phyloP scores from a whole-genome alignment of 306 rosid species.

The Dalbergia cultrata region DNA sequence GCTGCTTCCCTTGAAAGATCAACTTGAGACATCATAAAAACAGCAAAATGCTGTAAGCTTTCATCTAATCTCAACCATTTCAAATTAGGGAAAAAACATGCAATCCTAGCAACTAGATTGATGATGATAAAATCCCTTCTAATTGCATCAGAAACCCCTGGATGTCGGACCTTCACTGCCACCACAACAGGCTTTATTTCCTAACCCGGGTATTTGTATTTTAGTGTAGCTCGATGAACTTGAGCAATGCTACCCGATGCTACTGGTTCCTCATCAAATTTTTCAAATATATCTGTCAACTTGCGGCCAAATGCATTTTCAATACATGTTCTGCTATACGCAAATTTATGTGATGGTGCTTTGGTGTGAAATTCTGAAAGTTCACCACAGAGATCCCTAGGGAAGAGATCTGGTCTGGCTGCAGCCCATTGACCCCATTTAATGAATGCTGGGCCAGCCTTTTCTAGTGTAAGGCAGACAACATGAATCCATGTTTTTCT shows the following conservation, averaged over 20 bases:
- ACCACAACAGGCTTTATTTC: constrained; percentile 69
- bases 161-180: constrained; percentile 87
- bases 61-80: constrained; percentile 81
- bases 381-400: constrained; percentile 77
- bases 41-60: constrained; percentile 75
- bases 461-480: constrained; percentile 69
- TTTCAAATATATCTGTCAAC: constrained; percentile 75
- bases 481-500: constrained; percentile 73
- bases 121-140: constrained; percentile 77
- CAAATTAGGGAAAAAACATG: constrained; percentile 63
- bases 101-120: constrained; percentile 63
- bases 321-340: constrained; percentile 62
- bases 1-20: constrained; percentile 90
- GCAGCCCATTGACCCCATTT: constrained; percentile 99
- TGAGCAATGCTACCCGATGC: constrained; percentile 93
- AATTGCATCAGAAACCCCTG: constrained; percentile 83
- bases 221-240: constrained; percentile 81
- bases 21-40: constrained; percentile 84
- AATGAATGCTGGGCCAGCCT: constrained; percentile 83
- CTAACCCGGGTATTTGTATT: constrained; percentile 72
- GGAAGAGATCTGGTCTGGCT: constrained; percentile 82
- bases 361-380: constrained; percentile 74
- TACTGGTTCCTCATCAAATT: constrained; percentile 75
- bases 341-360: constrained; percentile 81
- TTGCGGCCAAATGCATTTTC: constrained; percentile 78